phyloP scores from a whole-genome alignment of 2,329 filamentous ascomycete species.

The Stylonectria norvegica region DNA sequence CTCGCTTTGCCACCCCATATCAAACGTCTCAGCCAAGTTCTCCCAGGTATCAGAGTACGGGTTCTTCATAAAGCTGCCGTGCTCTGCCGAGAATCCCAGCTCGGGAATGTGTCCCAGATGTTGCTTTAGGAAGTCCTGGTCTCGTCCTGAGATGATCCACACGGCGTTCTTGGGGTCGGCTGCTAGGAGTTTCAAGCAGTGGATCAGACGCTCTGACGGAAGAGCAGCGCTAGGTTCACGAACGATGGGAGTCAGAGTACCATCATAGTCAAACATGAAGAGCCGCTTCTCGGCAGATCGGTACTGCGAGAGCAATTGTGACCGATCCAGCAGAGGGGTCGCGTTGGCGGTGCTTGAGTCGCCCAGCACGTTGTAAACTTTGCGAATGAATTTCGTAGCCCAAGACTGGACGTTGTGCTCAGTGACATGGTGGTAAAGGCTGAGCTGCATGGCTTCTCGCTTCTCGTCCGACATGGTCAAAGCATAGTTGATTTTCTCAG shows the following conservation, averaged over 20 bases:
- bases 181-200: conserved; percentile 74
- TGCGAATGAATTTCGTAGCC: conserved; percentile 75
- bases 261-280: conserved; percentile 99
- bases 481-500: conserved; percentile 76
- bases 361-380: conserved; percentile 74
- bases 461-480: conserved; percentile 69
- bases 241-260: conserved; percentile 92
- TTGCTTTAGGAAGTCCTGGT: conserved; percentile 85
- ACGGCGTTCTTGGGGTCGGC: conserved; percentile 79
- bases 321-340: conserved; percentile 78
- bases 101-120: conserved; percentile 88
- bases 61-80: conserved; percentile 89
- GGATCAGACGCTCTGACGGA: conserved; percentile 78
- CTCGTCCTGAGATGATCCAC: conserved; percentile 97
- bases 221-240: conserved; percentile 85
- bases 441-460: conserved; percentile 65
- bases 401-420: conserved; percentile 83
- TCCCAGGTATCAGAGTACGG: conserved; percentile 77
- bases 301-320: conserved; percentile 70
- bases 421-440: conserved; percentile 79
- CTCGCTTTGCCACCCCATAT: conserved; percentile 91
- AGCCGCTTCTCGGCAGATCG: conserved; percentile 71
- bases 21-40: conserved; percentile 78
- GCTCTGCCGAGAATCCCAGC: conserved; percentile 93
- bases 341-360: conserved; percentile 71